Evolutionary conservation across 495 filamentous ascomycete genomes (phyloP).

Genomic region (Xylaria telfairii): DNA sequence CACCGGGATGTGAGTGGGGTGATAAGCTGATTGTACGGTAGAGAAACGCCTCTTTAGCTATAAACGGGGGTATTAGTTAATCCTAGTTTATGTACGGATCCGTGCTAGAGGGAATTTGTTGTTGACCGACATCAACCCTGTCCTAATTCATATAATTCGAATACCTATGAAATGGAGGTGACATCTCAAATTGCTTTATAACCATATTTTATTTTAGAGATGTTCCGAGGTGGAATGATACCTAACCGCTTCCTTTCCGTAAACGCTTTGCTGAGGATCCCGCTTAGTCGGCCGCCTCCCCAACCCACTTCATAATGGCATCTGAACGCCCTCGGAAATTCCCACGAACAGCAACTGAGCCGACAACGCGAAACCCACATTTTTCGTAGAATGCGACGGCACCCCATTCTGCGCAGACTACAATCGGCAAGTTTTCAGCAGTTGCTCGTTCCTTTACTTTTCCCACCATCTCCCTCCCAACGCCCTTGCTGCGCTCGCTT

Average conservation of each 20-base stretch:
- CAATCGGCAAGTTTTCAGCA: neutral
- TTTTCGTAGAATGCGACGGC: neutral
- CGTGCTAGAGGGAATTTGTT: too few species aligned
- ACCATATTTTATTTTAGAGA: too few species aligned
- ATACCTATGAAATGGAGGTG: too few species aligned
- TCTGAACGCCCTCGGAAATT: neutral
- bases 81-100: neutral
- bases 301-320: slow-evolving; percentile 3
- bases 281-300: neutral
- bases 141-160: too few species aligned
- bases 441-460: neutral
- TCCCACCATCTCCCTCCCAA: neutral
- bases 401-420: slow-evolving; percentile 1
- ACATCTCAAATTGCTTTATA: too few species aligned
- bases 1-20: too few species aligned
- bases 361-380: neutral
- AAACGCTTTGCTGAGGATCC: neutral
- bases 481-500: neutral
- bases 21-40: slow-evolving; percentile 16
- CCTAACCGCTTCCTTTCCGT: neutral
- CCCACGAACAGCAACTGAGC: neutral
- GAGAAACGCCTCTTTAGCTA: neutral
- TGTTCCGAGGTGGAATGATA: too few species aligned
- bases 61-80: neutral
- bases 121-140: too few species aligned